Evolutionary conservation across 2,329 filamentous ascomycete species (phyloP), one percentile per base, ranked within the genome.

Genomic region (Penicillium italicum): DNA sequence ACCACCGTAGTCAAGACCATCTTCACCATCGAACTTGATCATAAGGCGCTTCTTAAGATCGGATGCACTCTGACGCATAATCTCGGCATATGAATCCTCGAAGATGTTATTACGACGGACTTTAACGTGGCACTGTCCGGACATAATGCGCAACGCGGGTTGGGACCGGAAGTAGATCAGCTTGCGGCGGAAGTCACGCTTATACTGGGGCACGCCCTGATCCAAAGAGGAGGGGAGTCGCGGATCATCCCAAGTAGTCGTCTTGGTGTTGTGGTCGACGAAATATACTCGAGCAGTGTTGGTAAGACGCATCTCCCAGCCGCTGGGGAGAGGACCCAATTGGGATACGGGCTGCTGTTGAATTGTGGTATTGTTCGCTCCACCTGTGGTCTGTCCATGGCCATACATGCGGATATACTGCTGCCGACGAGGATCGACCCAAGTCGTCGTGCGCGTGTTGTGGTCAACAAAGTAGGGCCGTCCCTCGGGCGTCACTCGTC

Each of bases 11-110:
- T 99, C 94, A 58, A 99, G 79, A 76, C 94, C 94, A 69, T 99
- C 94, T 78, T 99, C 94, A 46, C 94, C 94, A 65, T 99, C 94
- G 66, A 99, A 99, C 78, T 99, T 99, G 77, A 99, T 96, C 94
- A 99, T 99, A 62, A 99, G 77, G 46, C 94, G 86, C 79, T 99
- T 99, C 86, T 99, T 99, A 61, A 99, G 78, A 74, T 99, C 94
- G 16, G 89, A 92, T 47, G 94, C 90, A 57, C 90, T 96, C 77
- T 97, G 94, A 50, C 93, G 86, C 80, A 96, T 97, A 65, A 99
- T 97, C 76, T 99, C 94, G 63, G 94, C 92, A 75, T 97, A 99
- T 0, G 93, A 97, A 72, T 99, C 94, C 74, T 99, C 94, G 66
- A 99, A 99, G 64, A 99, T 99, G 73, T 97, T 92, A 69, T 91